Evolutionary conservation across 371 early-diverging fungal genomes (phyloP).

Genomic region (Mucor lusitanicus): DNA sequence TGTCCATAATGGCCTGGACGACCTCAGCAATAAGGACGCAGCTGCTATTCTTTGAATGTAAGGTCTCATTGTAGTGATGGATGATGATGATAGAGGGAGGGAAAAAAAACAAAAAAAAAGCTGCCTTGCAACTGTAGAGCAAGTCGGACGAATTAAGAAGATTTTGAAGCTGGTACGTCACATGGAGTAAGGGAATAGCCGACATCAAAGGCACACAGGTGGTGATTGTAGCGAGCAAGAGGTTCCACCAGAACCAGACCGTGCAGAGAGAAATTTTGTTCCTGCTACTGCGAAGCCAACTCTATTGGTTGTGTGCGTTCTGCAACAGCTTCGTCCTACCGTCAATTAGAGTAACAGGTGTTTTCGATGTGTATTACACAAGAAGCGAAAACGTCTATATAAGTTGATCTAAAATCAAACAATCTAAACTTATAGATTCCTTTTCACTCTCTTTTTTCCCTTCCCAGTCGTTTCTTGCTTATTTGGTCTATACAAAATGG

Average conservation of each 20-base stretch:
- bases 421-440: not conserved
- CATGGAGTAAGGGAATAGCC: not conserved
- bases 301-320: not conserved
- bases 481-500: conserved; percentile 20
- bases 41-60: conserved; percentile 25
- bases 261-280: not conserved
- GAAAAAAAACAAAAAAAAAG: not conserved
- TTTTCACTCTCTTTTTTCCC: not conserved
- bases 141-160: not conserved
- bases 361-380: not conserved
- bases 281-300: not conserved
- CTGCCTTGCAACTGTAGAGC: not conserved
- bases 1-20: conserved; percentile 7
- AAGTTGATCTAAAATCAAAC: not conserved
- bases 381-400: not conserved
- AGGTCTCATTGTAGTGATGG: conserved; percentile 18
- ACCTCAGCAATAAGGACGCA: conserved; percentile 19
- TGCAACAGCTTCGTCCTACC: not conserved
- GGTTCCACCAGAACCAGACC: not conserved
- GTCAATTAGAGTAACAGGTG: not conserved
- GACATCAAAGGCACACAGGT: not conserved
- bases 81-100: not conserved
- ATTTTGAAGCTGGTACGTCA: not conserved
- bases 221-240: not conserved
- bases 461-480: not conserved